phyloP scores from a whole-genome alignment of 140 eudicot genomes.

The Cichorium intybus region DNA sequence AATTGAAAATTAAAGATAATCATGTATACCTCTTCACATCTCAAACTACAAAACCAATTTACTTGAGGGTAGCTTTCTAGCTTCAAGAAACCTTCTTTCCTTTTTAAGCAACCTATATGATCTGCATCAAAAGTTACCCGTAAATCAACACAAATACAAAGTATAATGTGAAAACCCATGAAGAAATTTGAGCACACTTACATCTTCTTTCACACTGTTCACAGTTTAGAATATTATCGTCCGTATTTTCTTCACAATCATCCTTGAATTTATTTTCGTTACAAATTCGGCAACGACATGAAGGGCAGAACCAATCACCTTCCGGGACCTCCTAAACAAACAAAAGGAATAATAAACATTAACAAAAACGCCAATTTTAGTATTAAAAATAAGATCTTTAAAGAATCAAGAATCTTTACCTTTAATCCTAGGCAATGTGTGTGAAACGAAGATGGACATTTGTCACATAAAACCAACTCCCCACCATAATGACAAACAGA shows the following conservation, averaged over 20 bases:
- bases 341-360: constrained; percentile 5
- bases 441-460: constrained; percentile 88
- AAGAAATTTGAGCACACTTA: constrained; percentile 26
- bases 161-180: neutral
- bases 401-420: constrained; percentile 26
- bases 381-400: neutral
- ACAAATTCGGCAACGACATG: constrained; percentile 81
- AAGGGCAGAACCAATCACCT: constrained; percentile 93
- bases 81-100: constrained; percentile 28
- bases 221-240: constrained; percentile 40
- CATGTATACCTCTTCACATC: constrained; percentile 66
- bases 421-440: constrained; percentile 48
- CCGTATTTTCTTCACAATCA: constrained; percentile 28
- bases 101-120: constrained; percentile 60
- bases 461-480: constrained; percentile 68
- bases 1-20: neutral
- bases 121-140: constrained; percentile 39
- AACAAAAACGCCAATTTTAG: constrained; percentile 1
- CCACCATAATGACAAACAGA: constrained; percentile 81
- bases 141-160: constrained; percentile 5
- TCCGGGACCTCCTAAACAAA: constrained; percentile 66
- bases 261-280: constrained; percentile 34
- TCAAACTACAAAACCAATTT: constrained; percentile 63
- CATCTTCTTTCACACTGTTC: constrained; percentile 74
- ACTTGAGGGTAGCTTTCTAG: constrained; percentile 32